Percentiles rank a stretch among this genome's conserved stretches.
These are phyloP conservation scores for Colletotrichum aenigma DNA, from an alignment of 2,329 filamentous ascomycete species.

Conservation along the genomic window DNA sequence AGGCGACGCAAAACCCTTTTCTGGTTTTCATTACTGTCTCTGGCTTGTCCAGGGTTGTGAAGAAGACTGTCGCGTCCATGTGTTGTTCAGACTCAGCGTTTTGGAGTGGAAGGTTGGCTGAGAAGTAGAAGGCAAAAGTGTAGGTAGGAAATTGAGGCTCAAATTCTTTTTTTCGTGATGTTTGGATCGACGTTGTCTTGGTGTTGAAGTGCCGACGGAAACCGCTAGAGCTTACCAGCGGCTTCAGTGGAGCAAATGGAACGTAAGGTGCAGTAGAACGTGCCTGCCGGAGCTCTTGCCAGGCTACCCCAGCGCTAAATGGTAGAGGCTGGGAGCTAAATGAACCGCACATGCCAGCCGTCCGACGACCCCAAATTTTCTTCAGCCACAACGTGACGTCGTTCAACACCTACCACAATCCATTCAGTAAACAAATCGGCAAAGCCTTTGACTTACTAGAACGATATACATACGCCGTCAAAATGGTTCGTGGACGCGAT, in stretches of 20 bases:
- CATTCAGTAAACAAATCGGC: background rate
- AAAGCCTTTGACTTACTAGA: background rate
- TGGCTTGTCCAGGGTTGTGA: conserved; percentile 5
- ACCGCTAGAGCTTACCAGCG: background rate
- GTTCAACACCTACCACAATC: background rate
- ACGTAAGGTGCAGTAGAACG: background rate
- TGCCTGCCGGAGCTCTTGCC: background rate
- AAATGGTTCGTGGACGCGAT: conserved; percentile 37
- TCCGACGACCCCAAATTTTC: background rate
- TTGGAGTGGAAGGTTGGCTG: background rate
- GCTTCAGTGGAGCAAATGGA: background rate
- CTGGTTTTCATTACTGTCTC: conserved; percentile 4
- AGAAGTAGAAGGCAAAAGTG: background rate
- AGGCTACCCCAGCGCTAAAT: conserved; percentile 3
- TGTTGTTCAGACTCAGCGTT: background rate
- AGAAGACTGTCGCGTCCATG: background rate
- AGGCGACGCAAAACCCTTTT: conserved; percentile 2
- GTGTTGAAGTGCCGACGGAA: background rate
- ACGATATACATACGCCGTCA: background rate
- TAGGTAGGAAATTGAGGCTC: background rate
- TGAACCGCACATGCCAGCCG: background rate
- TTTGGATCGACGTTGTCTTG: background rate
- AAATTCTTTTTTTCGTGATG: background rate
- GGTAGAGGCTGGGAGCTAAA: background rate
- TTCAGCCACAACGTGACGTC: conserved; percentile 13